Percentiles rank a stretch among this genome's conserved stretches.
Evolutionary conservation across 192 early-diverging fungal genomes (phyloP).

Genomic region (Umbelopsis vinacea): DNA sequence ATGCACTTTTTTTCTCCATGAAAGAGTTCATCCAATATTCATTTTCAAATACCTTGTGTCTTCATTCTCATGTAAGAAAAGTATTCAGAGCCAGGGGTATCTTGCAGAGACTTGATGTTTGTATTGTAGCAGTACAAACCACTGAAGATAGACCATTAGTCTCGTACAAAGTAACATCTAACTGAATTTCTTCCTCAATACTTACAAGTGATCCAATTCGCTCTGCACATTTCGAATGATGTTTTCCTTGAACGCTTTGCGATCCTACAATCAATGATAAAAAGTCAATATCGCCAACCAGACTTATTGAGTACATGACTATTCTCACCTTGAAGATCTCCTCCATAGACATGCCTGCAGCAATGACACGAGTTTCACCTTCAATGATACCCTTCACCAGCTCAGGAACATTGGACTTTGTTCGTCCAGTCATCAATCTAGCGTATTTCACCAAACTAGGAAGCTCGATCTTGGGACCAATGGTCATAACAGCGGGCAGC

Average conservation of each 20-base stretch:
- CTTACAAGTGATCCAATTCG: conserved; percentile 56
- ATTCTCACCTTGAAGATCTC: conserved; percentile 53
- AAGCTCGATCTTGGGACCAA: conserved; percentile 44
- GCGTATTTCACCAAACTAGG: conserved; percentile 28
- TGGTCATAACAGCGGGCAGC: conserved; percentile 56
- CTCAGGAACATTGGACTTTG: conserved; percentile 36
- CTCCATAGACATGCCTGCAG: conserved; percentile 59
- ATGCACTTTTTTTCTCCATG: too few relatives aligned
- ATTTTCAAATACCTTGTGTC: not conserved
- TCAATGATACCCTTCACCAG: conserved; percentile 57
- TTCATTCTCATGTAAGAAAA: conserved; percentile 58
- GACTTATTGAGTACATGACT: too few relatives aligned
- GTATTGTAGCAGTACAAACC: conserved; percentile 62
- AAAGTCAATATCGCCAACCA: too few relatives aligned
- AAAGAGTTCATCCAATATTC: not conserved
- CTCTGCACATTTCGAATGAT: conserved; percentile 51
- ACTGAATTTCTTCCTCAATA: too few relatives aligned
- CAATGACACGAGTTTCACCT: conserved; percentile 60
- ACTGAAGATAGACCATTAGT: not conserved
- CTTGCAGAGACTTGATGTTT: conserved; percentile 58
- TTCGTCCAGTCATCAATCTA: conserved; percentile 28
- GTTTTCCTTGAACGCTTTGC: conserved; percentile 56
- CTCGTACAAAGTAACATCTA: too few relatives aligned
- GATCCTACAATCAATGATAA: not conserved
- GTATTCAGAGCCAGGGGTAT: conserved; percentile 56